Conservation (phyloP, 306 rosid genomes). For the Begonia peltatifolia region DNA sequence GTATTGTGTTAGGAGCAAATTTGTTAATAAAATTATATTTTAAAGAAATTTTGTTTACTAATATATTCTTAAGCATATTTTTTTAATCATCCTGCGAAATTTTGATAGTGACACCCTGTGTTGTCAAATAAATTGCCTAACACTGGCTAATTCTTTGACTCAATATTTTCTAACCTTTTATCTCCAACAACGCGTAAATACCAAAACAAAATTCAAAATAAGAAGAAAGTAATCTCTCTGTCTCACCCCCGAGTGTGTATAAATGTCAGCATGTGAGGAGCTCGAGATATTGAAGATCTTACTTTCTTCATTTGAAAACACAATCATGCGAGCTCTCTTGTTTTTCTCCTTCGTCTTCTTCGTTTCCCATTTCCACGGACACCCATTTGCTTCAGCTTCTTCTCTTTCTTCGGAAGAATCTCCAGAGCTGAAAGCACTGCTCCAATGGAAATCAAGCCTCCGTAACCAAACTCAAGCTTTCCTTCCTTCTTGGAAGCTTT, state of each 20-base stretch:
- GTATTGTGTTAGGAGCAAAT: too few species aligned
- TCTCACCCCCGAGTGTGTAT: background rate
- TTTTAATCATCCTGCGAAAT: too few species aligned
- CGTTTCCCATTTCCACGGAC: slow-evolving; percentile 1
- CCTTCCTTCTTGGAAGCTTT: slow-evolving; percentile 11
- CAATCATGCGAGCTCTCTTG: slow-evolving; percentile 1
- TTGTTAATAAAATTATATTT: too few species aligned
- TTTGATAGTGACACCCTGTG: too few species aligned
- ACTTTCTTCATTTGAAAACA: background rate
- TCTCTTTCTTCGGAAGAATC: background rate
- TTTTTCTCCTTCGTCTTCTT: slow-evolving; percentile 3
- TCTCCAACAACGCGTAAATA: too few species aligned
- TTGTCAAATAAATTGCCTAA: too few species aligned
- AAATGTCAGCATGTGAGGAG: background rate
- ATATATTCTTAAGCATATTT: too few species aligned
- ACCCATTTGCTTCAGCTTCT: background rate
- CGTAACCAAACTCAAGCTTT: slow-evolving; percentile 7
- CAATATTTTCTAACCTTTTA: too few species aligned
- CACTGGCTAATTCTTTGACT: too few species aligned
- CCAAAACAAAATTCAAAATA: too few species aligned
- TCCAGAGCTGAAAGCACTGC: slow-evolving; percentile 8
- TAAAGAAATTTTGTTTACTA: too few species aligned
- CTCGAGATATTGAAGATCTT: background rate
- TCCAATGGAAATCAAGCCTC: slow-evolving; percentile 9
- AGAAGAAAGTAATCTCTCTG: background rate